Conservation (phyloP, 176 grass and related monocot genomes). For the Saccharum officinarum region DNA sequence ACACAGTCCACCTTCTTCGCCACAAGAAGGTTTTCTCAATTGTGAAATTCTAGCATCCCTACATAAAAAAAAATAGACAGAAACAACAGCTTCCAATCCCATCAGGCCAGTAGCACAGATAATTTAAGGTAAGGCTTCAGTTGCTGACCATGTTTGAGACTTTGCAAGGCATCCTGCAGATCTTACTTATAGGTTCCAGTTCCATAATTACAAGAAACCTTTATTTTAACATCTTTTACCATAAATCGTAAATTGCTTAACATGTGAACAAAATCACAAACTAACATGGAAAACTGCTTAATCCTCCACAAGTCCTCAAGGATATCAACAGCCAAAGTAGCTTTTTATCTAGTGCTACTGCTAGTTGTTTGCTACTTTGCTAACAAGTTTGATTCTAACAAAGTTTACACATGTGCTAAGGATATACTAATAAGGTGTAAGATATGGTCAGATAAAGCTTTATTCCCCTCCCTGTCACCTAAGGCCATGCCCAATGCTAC, state of each 20-base stretch:
- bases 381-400: background rate
- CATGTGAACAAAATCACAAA: background rate
- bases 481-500: too few species aligned
- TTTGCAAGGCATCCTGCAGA: background rate
- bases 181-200: background rate
- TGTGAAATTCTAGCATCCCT: background rate
- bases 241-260: background rate
- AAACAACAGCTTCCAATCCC: background rate
- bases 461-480: background rate
- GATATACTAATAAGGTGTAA: background rate
- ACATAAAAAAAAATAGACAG: background rate
- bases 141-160: background rate
- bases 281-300: background rate
- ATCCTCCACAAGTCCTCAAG: background rate
- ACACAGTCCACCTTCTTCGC: background rate
- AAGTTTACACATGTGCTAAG: background rate
- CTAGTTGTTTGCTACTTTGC: background rate
- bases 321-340: background rate
- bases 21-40: background rate
- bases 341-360: background rate
- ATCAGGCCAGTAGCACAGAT: background rate
- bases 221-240: background rate
- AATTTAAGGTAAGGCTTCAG: background rate
- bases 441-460: background rate
- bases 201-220: background rate